phyloP scores from a whole-genome alignment of 1,139 yeast genomes.

The Yamadazyma spencermartinsiae region DNA sequence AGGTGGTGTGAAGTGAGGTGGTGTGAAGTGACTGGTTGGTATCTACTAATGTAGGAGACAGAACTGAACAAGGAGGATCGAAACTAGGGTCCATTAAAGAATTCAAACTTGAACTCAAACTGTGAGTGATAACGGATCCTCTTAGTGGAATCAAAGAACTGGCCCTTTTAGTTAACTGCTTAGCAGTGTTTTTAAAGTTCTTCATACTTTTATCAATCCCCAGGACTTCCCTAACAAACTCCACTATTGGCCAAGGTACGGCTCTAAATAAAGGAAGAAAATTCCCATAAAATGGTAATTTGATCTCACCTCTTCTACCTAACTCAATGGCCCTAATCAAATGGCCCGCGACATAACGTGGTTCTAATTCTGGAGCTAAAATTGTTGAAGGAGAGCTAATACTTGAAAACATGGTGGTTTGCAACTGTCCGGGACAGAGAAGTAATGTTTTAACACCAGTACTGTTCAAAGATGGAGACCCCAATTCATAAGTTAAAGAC shows the following conservation, averaged over 20 bases:
- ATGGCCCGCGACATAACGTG: conserved; percentile 58
- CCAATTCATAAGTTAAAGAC: conserved; percentile 70
- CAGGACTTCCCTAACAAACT: conserved; percentile 49
- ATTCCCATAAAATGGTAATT: conserved; percentile 73
- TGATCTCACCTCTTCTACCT: conserved; percentile 70
- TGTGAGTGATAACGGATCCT: background rate
- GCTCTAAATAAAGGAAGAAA: conserved; percentile 70
- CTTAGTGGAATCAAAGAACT: conserved; percentile 16
- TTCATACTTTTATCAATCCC: conserved; percentile 66
- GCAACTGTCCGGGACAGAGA: conserved; percentile 85
- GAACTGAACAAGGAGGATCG: background rate
- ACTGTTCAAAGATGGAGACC: conserved; percentile 46
- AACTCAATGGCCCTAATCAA: conserved; percentile 57
- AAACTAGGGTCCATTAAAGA: no score
- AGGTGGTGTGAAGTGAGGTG: background rate
- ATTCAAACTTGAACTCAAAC: background rate
- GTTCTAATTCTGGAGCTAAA: conserved; percentile 81
- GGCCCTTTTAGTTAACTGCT: conserved; percentile 16
- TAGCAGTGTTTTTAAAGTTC: conserved; percentile 26
- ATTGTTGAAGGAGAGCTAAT: conserved; percentile 70
- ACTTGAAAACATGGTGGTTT: conserved; percentile 68
- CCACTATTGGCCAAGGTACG: conserved; percentile 71
- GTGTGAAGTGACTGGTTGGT: background rate
- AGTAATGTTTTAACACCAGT: conserved; percentile 70
- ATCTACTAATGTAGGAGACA: background rate